These are phyloP conservation scores for Penicillium brevicompactum DNA, from an alignment of 2,329 filamentous ascomycete species.

Conservation along the genomic window DNA sequence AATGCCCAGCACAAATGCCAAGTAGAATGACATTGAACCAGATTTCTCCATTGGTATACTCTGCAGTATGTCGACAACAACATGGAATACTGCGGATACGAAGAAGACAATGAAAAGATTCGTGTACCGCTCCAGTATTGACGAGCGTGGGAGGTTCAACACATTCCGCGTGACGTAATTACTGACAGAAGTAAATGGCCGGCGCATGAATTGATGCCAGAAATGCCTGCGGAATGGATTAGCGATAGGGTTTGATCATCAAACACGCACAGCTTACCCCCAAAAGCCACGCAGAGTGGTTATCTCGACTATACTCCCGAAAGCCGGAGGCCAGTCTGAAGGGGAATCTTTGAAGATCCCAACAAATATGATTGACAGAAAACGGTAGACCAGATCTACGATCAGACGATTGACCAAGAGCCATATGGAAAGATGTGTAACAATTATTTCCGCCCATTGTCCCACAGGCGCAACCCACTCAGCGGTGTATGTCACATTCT, in stretches of 20 bases:
- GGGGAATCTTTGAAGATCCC: constrained; percentile 8
- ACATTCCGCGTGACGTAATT: constrained; percentile 1
- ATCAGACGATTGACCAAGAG: constrained; percentile 15
- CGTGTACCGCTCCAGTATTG: constrained; percentile 6
- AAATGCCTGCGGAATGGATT: constrained; percentile 9
- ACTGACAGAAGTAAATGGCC: constrained; percentile 8
- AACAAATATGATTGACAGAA: constrained; percentile 19
- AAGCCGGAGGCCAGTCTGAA: constrained; percentile 26
- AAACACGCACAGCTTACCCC: constrained; percentile 8
- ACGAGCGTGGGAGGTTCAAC: background rate
- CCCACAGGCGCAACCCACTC: constrained; percentile 9
- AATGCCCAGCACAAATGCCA: constrained; percentile 5
- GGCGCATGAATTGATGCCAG: constrained; percentile 14
- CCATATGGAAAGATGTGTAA: constrained; percentile 13
- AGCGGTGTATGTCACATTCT: background rate
- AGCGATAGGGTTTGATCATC: background rate
- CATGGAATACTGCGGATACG: constrained; percentile 6
- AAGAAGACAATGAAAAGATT: constrained; percentile 10
- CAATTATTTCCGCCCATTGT: constrained; percentile 13
- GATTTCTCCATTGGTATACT: constrained; percentile 1
- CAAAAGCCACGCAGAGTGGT: constrained; percentile 27
- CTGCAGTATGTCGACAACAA: constrained; percentile 7
- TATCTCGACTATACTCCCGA: constrained; percentile 22
- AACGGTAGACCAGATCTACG: constrained; percentile 20
- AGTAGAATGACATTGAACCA: constrained; percentile 9